phyloP scores from a whole-genome alignment of 2,329 filamentous ascomycete genomes.

The Sphaceloma murrayae region DNA sequence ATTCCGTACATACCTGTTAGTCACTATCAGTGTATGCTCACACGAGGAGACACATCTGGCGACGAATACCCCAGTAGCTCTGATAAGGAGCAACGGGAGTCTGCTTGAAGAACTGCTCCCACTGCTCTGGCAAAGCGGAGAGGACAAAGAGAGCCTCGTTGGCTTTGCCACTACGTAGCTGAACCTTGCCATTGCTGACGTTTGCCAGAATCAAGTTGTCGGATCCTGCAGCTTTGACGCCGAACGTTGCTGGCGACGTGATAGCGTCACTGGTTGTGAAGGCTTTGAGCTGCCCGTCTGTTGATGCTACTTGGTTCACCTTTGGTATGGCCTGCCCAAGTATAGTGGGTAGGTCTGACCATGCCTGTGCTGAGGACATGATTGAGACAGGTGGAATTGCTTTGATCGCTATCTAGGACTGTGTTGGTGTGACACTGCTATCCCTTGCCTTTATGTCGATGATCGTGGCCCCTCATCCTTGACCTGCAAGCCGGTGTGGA shows the following conservation, averaged over 20 bases:
- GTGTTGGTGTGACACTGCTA: too few species aligned
- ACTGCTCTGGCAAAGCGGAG: constrained; percentile 37
- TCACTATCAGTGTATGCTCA: constrained; percentile 12
- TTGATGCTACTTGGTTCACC: constrained; percentile 23
- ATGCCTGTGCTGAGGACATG: constrained; percentile 22
- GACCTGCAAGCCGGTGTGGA: too few species aligned
- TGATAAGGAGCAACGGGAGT: constrained; percentile 37
- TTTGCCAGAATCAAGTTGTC: constrained; percentile 25
- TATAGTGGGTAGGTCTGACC: constrained; percentile 25
- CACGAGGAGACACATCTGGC: constrained; percentile 17
- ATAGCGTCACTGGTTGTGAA: constrained; percentile 28
- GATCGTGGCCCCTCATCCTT: too few species aligned
- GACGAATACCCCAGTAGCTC: constrained; percentile 36
- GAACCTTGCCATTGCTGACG: constrained; percentile 25
- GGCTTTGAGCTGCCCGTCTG: constrained; percentile 26
- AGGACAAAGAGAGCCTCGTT: constrained; percentile 30
- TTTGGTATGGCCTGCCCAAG: constrained; percentile 23
- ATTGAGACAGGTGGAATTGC: not conserved
- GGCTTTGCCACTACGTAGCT: constrained; percentile 22
- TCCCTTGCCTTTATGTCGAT: too few species aligned
- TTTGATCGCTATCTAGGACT: too few species aligned
- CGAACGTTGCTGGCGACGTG: constrained; percentile 24
- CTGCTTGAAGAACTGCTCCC: constrained; percentile 38
- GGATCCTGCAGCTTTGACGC: constrained; percentile 26
- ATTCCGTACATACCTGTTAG: constrained; percentile 33